Percentiles rank a stretch among this genome's conserved stretches.
Conservation (phyloP, 768 basidiomycete genomes). For the Podaxis mareebaensis region DNA sequence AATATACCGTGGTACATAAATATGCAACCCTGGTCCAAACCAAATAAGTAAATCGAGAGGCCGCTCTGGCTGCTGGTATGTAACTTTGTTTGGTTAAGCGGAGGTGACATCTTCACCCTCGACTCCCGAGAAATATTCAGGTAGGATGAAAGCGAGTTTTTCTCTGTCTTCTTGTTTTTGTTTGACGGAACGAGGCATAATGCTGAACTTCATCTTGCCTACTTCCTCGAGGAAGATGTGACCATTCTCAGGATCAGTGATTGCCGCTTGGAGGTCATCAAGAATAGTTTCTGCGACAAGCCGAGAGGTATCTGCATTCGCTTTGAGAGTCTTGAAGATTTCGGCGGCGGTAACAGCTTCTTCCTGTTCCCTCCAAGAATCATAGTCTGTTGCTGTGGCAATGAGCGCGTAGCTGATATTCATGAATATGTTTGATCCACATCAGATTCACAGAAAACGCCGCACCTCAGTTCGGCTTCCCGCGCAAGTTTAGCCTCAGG, state of each 20-base stretch:
- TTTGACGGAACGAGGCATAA: slow-evolving; percentile 69
- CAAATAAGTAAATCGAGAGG: not conserved
- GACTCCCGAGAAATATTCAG: slow-evolving; percentile 61
- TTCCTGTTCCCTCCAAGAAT: slow-evolving; percentile 85
- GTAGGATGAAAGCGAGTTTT: slow-evolving; percentile 77
- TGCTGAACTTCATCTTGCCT: slow-evolving; percentile 83
- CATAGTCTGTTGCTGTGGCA: slow-evolving; percentile 92
- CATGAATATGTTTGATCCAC: not conserved
- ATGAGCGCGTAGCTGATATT: slow-evolving; percentile 81
- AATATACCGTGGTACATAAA: not conserved
- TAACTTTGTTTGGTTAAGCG: not conserved
- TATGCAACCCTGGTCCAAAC: not conserved
- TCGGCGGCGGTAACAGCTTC: slow-evolving; percentile 88
- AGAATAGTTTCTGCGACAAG: slow-evolving; percentile 70
- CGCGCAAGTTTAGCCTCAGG: slow-evolving; percentile 97
- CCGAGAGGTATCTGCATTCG: slow-evolving; percentile 86
- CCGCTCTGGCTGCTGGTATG: not conserved
- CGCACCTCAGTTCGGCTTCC: slow-evolving; percentile 90
- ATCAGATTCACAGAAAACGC: slow-evolving; percentile 7
- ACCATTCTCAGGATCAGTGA: slow-evolving; percentile 28
- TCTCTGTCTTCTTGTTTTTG: slow-evolving; percentile 59
- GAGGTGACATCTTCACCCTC: no score
- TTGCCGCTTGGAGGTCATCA: slow-evolving; percentile 60
- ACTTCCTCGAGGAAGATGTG: slow-evolving; percentile 62
- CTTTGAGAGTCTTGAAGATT: slow-evolving; percentile 83